Conservation (phyloP, 1,139 yeast species). For the Kodamaea fungicola region DNA sequence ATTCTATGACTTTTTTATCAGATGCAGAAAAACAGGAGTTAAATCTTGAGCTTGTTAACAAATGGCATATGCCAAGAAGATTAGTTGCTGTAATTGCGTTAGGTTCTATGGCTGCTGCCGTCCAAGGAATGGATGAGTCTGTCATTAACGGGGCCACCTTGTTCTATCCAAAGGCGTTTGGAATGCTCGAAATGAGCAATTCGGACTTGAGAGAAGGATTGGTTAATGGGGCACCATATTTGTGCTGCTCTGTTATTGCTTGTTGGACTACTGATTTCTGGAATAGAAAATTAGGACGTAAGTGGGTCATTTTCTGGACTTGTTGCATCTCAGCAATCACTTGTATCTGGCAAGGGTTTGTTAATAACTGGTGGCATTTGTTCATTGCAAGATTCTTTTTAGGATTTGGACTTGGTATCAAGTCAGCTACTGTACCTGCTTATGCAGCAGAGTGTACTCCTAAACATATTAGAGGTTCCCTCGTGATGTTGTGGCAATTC, state of each 20-base stretch:
- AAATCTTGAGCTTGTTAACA: conserved; percentile 55
- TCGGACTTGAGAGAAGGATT: conserved; percentile 72
- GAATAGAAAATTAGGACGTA: conserved; percentile 64
- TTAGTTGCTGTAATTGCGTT: conserved; percentile 63
- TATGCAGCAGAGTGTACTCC: conserved; percentile 82
- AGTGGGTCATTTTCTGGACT: conserved; percentile 68
- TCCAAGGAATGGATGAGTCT: conserved; percentile 91
- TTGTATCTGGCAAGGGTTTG: conserved; percentile 77
- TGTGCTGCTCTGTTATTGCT: conserved; percentile 66
- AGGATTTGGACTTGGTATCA: conserved; percentile 80
- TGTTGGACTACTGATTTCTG: conserved; percentile 73
- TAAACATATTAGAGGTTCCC: conserved; percentile 69
- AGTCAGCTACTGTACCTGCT: conserved; percentile 81
- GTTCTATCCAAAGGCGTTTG: conserved; percentile 56
- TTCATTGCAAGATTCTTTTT: conserved; percentile 69
- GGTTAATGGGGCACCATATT: conserved; percentile 77
- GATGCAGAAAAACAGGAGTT: conserved; percentile 60
- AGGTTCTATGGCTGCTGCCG: conserved; percentile 86
- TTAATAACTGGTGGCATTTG: conserved; percentile 71
- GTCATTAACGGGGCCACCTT: conserved; percentile 82
- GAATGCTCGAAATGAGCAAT: conserved; percentile 36
- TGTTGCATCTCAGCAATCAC: conserved; percentile 63
- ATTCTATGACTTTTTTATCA: conserved; percentile 52
- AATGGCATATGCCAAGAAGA: conserved; percentile 61
- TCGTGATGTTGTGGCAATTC: conserved; percentile 87